Base-by-base conservation (phyloP, 345 rosid species). In the Arabidopsis arenosa region DNA sequence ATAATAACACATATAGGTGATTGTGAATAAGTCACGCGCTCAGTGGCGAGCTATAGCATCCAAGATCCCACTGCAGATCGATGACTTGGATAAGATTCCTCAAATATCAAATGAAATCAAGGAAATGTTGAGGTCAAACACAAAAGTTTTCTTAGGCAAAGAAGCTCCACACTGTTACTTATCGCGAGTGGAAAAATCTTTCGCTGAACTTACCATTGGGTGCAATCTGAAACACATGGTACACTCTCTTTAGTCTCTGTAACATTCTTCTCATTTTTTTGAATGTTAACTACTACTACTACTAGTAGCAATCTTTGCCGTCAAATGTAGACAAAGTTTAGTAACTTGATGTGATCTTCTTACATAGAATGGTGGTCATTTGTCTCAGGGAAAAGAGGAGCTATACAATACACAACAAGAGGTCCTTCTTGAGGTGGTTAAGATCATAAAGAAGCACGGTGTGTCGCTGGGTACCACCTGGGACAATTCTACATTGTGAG, bases 11-110 rank as follows among this genome's bases (percentile, higher is more conserved):
- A 71, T 63, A 49, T 58, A 95, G 99, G 93, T 87, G 54, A 95
- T 95, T 58, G 90, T 89, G 71, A 95, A 95, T 39, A 90, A 92
- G 81, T 92, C 99, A 9, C 93, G 97, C 30, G 99, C 96, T 35
- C 73, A 79, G 65, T 90, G 92, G 86, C 91, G 85, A 79, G 88
- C 88, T 7, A 66, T 92, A 75, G 77, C 84, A 57, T 74, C 86
- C 44, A 88, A 84, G 79, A 82, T 92, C 75, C 97, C 97, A 36
- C 11, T 95, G 61, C 85, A 76, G 41, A 65, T 86, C 68, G 93
- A 87, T 81, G 90, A 86, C 79, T 41, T 87, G 74, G 90, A 92
- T 63, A 88, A 86, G 84, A 81, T 95, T 76, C 91, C 92, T 45
- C 64, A 79, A 28, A 85, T 95, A 83, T 82, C 97, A 56, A 80